Percentiles rank a stretch among this genome's conserved stretches.
Evolutionary conservation across 2,329 filamentous ascomycete species (phyloP).

Genomic region (Colletotrichum trifolii): DNA sequence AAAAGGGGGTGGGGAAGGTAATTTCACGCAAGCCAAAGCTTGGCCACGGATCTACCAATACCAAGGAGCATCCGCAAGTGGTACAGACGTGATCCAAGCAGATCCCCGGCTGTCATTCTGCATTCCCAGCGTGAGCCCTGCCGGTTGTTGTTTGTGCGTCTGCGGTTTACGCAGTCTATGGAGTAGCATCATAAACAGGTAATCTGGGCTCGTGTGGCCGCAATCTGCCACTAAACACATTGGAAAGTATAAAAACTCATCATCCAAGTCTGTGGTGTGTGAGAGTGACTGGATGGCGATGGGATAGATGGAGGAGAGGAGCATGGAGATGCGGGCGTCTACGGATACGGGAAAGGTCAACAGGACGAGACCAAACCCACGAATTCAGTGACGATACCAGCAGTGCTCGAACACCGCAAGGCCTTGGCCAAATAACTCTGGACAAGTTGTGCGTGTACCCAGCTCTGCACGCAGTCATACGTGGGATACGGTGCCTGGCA

Average conservation of each 20-base stretch:
- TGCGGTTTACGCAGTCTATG: no score
- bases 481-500: neutral
- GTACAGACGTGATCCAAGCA: conserved; percentile 14
- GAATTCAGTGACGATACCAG: no score
- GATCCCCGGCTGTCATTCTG: neutral
- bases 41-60: conserved; percentile 16
- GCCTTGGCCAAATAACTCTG: neutral
- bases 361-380: neutral
- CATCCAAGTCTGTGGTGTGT: neutral
- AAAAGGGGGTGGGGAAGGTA: conserved; percentile 36
- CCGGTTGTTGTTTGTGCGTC: neutral
- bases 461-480: no score
- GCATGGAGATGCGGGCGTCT: no score
- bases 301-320: neutral
- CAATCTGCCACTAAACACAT: neutral
- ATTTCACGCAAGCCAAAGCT: conserved; percentile 35
- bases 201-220: no score
- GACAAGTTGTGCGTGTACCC: neutral
- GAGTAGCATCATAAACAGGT: no score
- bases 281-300: neutral
- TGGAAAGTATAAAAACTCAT: neutral
- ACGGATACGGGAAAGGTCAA: no score
- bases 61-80: neutral
- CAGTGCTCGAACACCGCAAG: no score
- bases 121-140: neutral